Evolutionary conservation across 306 rosid species (phyloP).

Genomic region (Rosa chinensis): DNA sequence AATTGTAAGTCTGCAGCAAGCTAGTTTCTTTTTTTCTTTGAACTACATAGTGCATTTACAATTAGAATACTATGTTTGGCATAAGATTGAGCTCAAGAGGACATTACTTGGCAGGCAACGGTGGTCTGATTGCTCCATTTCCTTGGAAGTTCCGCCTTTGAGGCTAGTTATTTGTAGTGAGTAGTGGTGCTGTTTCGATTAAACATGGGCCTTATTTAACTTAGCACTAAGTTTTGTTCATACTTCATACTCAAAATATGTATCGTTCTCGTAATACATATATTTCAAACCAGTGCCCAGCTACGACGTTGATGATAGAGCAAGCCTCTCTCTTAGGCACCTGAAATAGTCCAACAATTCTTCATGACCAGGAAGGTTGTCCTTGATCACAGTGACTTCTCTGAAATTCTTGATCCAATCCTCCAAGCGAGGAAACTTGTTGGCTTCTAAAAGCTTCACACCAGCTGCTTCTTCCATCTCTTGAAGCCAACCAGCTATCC

Average conservation of each 20-base stretch:
- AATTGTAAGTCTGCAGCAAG: neutral
- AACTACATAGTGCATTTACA: neutral
- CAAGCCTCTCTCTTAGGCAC: conserved; percentile 9
- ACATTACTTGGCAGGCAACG: neutral
- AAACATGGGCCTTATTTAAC: neutral
- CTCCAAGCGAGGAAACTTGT: conserved; percentile 20
- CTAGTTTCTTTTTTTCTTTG: neutral
- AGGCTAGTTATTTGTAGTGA: neutral
- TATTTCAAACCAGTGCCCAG: neutral
- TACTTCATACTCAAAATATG: no score
- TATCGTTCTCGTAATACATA: neutral
- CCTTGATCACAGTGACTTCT: conserved; percentile 11
- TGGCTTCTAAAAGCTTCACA: conserved; percentile 13
- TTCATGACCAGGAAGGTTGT: conserved; percentile 13
- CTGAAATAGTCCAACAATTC: conserved; percentile 16
- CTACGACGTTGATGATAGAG: neutral
- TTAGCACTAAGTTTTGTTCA: neutral
- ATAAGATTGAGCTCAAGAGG: neutral
- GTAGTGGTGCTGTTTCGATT: neutral
- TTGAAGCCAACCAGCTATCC: conserved; percentile 9
- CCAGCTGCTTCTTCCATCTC: conserved; percentile 18
- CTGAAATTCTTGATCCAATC: conserved; percentile 22
- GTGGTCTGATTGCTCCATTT: neutral
- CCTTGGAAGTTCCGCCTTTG: neutral
- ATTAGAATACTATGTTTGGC: neutral